Evolutionary conservation across 768 basidiomycete species (phyloP).

Genomic region (Mycena vulgaris): DNA sequence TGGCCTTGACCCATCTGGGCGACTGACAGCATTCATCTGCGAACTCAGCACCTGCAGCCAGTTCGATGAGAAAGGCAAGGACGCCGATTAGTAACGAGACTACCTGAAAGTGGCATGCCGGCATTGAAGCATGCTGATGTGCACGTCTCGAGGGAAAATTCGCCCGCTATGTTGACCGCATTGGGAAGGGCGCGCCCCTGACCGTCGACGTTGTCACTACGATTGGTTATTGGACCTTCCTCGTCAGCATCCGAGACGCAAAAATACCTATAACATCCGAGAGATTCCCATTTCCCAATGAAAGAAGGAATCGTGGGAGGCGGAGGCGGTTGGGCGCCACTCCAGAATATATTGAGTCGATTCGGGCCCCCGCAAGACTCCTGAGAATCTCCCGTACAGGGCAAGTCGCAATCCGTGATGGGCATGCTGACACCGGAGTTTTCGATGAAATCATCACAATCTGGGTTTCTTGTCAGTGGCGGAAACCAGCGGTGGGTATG

Average conservation of each 20-base stretch:
- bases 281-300: slow-evolving; percentile 75
- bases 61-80: slow-evolving; percentile 54
- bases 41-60: slow-evolving; percentile 57
- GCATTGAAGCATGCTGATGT: slow-evolving; percentile 72
- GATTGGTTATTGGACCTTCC: slow-evolving; percentile 46
- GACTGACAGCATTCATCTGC: slow-evolving; percentile 68
- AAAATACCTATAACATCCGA: slow-evolving; percentile 82
- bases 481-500: slow-evolving; percentile 9
- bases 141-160: slow-evolving; percentile 70
- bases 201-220: slow-evolving; percentile 62
- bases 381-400: slow-evolving; percentile 70
- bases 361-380: slow-evolving; percentile 75
- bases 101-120: slow-evolving; percentile 48
- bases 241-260: slow-evolving; percentile 47
- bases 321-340: slow-evolving; percentile 69
- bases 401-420: slow-evolving; percentile 69
- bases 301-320: slow-evolving; percentile 67
- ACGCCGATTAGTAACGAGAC: not conserved
- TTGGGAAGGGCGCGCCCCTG: slow-evolving; percentile 56
- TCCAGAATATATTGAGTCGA: slow-evolving; percentile 77
- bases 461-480: slow-evolving; percentile 51
- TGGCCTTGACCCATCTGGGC: not conserved
- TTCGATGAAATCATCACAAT: slow-evolving; percentile 73
- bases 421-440: slow-evolving; percentile 62
- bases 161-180: slow-evolving; percentile 51